Conservation (phyloP, 2,329 filamentous ascomycete species). For the Shiraia sp. region DNA sequence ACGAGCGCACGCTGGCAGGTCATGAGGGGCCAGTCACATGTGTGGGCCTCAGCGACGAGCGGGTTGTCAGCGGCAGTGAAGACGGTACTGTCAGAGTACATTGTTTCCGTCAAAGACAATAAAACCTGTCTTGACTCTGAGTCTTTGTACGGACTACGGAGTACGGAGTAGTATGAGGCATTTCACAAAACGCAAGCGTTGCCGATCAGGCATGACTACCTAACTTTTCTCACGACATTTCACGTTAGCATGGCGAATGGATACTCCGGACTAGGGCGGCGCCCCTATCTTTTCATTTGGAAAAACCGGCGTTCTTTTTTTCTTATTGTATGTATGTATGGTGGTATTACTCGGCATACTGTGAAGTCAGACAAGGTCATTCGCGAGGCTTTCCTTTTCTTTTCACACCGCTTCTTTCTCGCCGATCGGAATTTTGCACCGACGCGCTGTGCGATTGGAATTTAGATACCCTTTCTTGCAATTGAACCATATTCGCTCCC, state of each 20-base stretch:
- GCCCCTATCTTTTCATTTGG: background rate
- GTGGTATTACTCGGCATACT: too few relatives aligned
- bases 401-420: background rate
- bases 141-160: background rate
- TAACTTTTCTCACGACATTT: background rate
- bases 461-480: too few relatives aligned
- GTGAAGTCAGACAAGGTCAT: too few relatives aligned
- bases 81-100: constrained; percentile 83
- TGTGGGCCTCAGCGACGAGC: constrained; percentile 84
- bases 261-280: constrained; percentile 1
- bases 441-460: too few relatives aligned
- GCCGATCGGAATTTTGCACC: too few relatives aligned
- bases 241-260: background rate
- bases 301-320: background rate
- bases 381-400: background rate
- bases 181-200: background rate
- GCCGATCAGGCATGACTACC: background rate
- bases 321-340: too few relatives aligned
- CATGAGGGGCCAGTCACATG: constrained; percentile 92
- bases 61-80: constrained; percentile 89
- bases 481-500: too few relatives aligned
- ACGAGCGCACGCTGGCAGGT: constrained; percentile 88
- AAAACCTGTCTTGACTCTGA: too few relatives aligned
- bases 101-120: constrained; percentile 28
- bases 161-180: background rate